A percentile compares a stretch with the other conserved stretches of the same genome.
These are phyloP conservation scores for Aspergillus novofumigatus DNA, from an alignment of 2,329 filamentous ascomycete species.

Conservation along the genomic window DNA sequence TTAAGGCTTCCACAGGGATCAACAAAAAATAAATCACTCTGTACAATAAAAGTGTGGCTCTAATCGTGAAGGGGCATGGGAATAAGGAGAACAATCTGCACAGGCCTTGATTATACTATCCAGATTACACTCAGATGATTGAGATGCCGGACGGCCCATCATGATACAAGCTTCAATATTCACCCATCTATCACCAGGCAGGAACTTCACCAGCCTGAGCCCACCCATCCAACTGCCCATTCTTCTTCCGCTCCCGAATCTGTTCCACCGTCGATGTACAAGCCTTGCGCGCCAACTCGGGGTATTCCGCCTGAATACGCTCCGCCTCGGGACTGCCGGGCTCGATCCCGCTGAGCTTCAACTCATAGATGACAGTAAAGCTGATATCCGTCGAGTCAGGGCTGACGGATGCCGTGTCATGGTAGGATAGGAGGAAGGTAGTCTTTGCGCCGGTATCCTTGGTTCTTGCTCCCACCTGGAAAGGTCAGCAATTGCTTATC, in stretches of 20 bases:
- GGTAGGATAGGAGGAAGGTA: not conserved
- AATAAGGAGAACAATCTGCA: too few relatives aligned
- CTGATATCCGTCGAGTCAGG: not conserved
- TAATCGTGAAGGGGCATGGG: too few relatives aligned
- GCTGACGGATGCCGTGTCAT: not conserved
- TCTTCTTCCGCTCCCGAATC: not conserved
- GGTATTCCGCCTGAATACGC: not conserved
- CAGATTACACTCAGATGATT: too few relatives aligned
- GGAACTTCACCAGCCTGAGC: not conserved
- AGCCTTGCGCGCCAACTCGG: not conserved
- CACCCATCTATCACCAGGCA: too few relatives aligned
- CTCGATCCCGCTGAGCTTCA: not conserved
- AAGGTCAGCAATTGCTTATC: too few relatives aligned
- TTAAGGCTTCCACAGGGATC: too few relatives aligned
- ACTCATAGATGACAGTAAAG: not conserved
- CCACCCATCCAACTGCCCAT: not conserved
- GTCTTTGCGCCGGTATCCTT: not conserved
- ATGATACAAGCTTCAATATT: too few relatives aligned
- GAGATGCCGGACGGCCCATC: too few relatives aligned
- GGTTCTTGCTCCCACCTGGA: not conserved
- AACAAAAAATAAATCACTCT: too few relatives aligned
- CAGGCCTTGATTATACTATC: too few relatives aligned
- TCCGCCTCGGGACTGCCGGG: not conserved
- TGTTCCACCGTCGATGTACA: not conserved
- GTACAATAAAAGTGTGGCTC: too few relatives aligned